These are phyloP conservation scores for Moniliella sp. DNA, from an alignment of 1,284 basidiomycete species.

Conservation along the genomic window DNA sequence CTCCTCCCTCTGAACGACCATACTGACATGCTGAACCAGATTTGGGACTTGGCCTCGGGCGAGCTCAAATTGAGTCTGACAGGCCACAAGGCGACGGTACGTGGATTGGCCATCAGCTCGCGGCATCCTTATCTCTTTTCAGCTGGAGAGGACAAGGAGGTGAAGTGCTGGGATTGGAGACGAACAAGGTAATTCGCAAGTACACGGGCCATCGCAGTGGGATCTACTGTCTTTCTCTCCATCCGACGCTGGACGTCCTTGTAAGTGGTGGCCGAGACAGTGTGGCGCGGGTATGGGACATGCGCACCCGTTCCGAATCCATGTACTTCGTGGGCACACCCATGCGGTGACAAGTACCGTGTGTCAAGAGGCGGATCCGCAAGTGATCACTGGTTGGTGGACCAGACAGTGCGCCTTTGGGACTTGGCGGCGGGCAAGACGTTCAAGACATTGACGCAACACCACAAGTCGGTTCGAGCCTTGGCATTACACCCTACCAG, in stretches of 20 bases:
- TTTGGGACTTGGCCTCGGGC: slow-evolving; percentile 93
- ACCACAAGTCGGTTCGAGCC: slow-evolving; percentile 89
- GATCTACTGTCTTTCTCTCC: slow-evolving; percentile 56
- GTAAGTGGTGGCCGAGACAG: slow-evolving; percentile 87
- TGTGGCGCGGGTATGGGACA: slow-evolving; percentile 91
- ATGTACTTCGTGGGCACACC: slow-evolving; percentile 76
- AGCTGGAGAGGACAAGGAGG: slow-evolving; percentile 91
- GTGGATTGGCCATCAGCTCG: slow-evolving; percentile 72
- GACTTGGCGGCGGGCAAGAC: slow-evolving; percentile 95
- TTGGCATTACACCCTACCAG: slow-evolving; percentile 85
- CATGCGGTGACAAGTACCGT: slow-evolving; percentile 80
- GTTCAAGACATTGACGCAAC: slow-evolving; percentile 81
- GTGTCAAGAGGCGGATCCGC: slow-evolving; percentile 84
- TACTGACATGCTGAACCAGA: no score
- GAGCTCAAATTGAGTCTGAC: slow-evolving; percentile 85
- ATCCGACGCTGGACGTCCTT: slow-evolving; percentile 82
- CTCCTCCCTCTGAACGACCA: no score
- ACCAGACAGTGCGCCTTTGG: slow-evolving; percentile 86
- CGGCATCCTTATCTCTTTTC: slow-evolving; percentile 93
- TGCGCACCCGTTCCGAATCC: slow-evolving; percentile 92
- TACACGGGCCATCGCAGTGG: slow-evolving; percentile 94
- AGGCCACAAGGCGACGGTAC: slow-evolving; percentile 87
- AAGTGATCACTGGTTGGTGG: slow-evolving; percentile 97
- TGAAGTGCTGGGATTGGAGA: slow-evolving; percentile 91
- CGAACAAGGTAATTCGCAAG: slow-evolving; percentile 93